Evolutionary conservation across 352 stramenopile species (phyloP).

Genomic region (Phytophthora lateralis): DNA sequence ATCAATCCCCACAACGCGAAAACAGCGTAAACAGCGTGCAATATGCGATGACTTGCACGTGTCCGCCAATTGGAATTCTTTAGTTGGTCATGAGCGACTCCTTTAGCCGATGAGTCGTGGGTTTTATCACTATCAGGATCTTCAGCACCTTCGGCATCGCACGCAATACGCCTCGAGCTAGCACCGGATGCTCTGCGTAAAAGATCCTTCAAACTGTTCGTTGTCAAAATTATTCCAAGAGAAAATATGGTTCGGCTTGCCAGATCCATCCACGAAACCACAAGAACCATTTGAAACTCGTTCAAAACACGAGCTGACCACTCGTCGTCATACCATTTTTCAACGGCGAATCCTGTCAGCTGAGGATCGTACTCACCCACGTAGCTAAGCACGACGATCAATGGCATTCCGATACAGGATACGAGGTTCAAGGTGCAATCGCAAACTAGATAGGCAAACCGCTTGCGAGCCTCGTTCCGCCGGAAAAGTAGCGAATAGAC

Average conservation of each 20-base stretch:
- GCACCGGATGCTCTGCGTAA: slow-evolving; percentile 5
- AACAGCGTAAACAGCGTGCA: slow-evolving; percentile 10
- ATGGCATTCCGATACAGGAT: slow-evolving; percentile 22
- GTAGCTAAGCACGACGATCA: slow-evolving; percentile 27
- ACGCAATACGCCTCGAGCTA: slow-evolving; percentile 12
- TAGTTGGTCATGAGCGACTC: background rate
- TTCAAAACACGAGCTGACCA: slow-evolving; percentile 33
- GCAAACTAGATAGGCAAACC: slow-evolving; percentile 21
- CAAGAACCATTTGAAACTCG: slow-evolving; percentile 37
- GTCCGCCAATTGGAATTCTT: background rate
- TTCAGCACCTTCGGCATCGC: slow-evolving; percentile 3
- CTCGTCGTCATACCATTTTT: slow-evolving; percentile 32
- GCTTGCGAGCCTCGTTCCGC: slow-evolving; percentile 17
- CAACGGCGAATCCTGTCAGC: slow-evolving; percentile 18
- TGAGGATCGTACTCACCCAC: slow-evolving; percentile 18
- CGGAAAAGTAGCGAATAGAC: slow-evolving; percentile 26
- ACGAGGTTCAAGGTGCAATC: slow-evolving; percentile 32
- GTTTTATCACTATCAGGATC: background rate
- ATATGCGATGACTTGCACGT: background rate
- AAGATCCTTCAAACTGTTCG: slow-evolving; percentile 28
- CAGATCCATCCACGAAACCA: slow-evolving; percentile 35
- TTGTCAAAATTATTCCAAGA: slow-evolving; percentile 24
- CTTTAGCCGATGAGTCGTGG: background rate
- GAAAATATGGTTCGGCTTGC: slow-evolving; percentile 29
- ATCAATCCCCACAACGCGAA: slow-evolving; percentile 24